These are phyloP conservation scores for Boeremia exigua DNA, from an alignment of 2,329 filamentous ascomycete genomes.

Conservation along the genomic window DNA sequence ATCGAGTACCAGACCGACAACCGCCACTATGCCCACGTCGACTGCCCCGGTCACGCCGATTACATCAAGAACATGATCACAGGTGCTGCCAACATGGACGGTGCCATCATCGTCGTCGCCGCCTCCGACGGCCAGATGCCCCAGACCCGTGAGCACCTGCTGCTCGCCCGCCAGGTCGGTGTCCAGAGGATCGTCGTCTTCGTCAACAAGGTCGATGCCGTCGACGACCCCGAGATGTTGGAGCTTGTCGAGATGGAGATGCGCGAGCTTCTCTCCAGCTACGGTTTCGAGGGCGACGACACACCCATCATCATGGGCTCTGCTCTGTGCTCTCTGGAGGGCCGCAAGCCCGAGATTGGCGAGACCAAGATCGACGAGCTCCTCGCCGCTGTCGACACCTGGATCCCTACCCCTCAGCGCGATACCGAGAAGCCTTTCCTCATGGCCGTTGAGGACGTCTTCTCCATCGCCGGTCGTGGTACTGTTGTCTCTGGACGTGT, in stretches of 20 bases:
- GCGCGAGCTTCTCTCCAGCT: conserved; percentile 90
- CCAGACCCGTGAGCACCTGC: conserved; percentile 97
- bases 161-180: conserved; percentile 97
- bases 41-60: conserved; percentile 99
- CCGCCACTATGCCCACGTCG: conserved; percentile 98
- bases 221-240: conserved; percentile 99
- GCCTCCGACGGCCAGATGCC: conserved; percentile 99
- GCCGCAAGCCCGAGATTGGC: conserved; percentile 86
- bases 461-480: conserved; percentile 76
- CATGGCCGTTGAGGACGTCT: conserved; percentile 86
- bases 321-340: conserved; percentile 90
- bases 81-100: conserved; percentile 98
- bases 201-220: conserved; percentile 98
- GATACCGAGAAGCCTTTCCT: conserved; percentile 98
- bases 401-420: conserved; percentile 95
- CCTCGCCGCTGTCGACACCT: conserved; percentile 84
- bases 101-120: conserved; percentile 97
- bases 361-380: conserved; percentile 88
- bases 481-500: conserved; percentile 97
- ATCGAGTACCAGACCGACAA: conserved; percentile 96
- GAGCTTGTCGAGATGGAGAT: conserved; percentile 99
- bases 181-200: conserved; percentile 98
- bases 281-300: conserved; percentile 97
- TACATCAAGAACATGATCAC: conserved; percentile 99
- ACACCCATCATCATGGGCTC: conserved; percentile 98